These are phyloP conservation scores for Nannochloris sp. DNA, from an alignment of 139 green algal genomes.

Conservation along the genomic window DNA sequence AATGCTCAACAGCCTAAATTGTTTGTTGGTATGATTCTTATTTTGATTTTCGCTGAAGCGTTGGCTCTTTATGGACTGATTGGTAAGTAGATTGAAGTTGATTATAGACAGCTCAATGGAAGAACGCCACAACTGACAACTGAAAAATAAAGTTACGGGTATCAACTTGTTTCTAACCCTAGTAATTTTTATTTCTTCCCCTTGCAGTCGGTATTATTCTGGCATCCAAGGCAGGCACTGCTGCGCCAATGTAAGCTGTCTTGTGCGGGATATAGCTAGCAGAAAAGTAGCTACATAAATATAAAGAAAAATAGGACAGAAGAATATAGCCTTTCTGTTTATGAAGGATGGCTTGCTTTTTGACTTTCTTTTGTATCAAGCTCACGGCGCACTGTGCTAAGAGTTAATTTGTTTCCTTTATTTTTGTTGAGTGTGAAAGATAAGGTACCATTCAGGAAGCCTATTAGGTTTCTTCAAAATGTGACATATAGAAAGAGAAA, in stretches of 20 bases:
- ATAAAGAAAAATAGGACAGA: too few relatives aligned
- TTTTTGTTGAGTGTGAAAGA: too few relatives aligned
- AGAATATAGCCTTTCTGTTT: too few relatives aligned
- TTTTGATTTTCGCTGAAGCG: slow-evolving; percentile 99
- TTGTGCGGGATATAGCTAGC: too few relatives aligned
- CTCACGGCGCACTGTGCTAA: too few relatives aligned
- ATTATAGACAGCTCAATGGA: neutral
- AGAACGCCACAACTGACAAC: neutral
- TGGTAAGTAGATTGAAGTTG: slow-evolving; percentile 45
- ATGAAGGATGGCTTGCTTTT: too few relatives aligned
- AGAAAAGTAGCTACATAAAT: too few relatives aligned
- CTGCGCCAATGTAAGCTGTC: slow-evolving; percentile 22
- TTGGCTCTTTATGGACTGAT: slow-evolving; percentile 98
- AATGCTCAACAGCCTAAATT: slow-evolving; percentile 99
- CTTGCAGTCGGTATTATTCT: slow-evolving; percentile 90
- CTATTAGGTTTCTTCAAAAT: too few relatives aligned
- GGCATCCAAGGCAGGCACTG: slow-evolving; percentile 77
- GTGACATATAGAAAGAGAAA: too few relatives aligned
- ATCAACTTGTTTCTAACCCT: slow-evolving; percentile 2
- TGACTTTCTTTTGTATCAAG: too few relatives aligned
- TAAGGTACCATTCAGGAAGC: too few relatives aligned
- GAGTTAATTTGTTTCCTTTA: too few relatives aligned
- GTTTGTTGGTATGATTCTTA: slow-evolving; percentile 99
- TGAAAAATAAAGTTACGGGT: neutral
- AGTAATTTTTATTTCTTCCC: slow-evolving; percentile 30